Evolutionary conservation across 108 stramenopile species (phyloP), one percentile per base, ranked within the genome.

Genomic region (Epithemia pelagica): DNA sequence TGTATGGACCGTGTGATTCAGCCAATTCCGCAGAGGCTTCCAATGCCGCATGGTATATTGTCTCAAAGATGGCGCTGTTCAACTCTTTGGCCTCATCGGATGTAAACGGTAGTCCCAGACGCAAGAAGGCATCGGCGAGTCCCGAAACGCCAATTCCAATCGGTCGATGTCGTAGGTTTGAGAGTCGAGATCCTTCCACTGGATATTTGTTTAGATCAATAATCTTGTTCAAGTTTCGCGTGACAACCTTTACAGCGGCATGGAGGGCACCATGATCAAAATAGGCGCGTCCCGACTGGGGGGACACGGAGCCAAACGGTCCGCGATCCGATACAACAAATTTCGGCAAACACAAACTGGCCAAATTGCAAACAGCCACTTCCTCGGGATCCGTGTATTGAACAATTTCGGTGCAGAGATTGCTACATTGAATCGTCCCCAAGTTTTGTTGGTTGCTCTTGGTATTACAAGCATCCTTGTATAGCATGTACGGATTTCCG

Each of bases 391-490:
- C 73, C n/a, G 96, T 96, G 72, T 91, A 96, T 76, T 97, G 95
- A 59, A 97, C 83, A 63, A 99, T 97, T 81, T 97, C 96, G 10
- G 95, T 95, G 78, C 98, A 99, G 31, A 99, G 82, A 73, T 99
- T 99, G 71, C 91, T 93, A 63, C 90, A 88, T 71, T 95, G 92
- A 76, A 99, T 97, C 2, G 96, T 95, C 30, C 98, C 98, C 30
- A 99, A 69, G 74, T 99, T 97, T 77, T 95, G 69, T 74, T 99
- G 98, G 79, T 99, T 99, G 71, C 93, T 94, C 72, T 97, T 99
- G 64, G 59, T 28, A 70, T 99, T 99, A 60, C 92, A 93, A 30
- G 95, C 85, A 72, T 99, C 98, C 76, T 99, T 99, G 82, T 92
- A 97, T 0, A 96, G 82, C 80, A 99, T 91, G 81, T 97, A 99